phyloP scores from a whole-genome alignment of 2,329 filamentous ascomycete genomes.

The Exophiala dermatitidis region DNA sequence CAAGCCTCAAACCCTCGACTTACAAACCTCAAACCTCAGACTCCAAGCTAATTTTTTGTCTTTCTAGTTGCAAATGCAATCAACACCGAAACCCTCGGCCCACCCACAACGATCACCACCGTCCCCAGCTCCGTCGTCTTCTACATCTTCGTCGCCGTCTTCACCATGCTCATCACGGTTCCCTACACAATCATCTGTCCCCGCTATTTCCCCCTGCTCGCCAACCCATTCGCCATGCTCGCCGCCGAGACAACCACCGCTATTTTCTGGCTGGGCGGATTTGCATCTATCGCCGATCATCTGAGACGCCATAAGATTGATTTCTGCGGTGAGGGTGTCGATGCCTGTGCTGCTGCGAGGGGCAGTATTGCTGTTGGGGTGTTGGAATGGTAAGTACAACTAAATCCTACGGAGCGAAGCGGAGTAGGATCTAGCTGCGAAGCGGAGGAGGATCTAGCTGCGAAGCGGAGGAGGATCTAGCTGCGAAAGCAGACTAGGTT shows the following conservation, averaged over 20 bases:
- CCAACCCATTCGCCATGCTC: constrained; percentile 60
- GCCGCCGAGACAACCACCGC: constrained; percentile 64
- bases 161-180: constrained; percentile 63
- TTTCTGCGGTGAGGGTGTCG: constrained; percentile 43
- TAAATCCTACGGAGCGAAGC: neutral
- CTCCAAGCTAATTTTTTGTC: neutral
- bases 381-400: constrained; percentile 40
- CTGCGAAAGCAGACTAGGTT: too few relatives aligned
- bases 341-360: constrained; percentile 54
- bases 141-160: constrained; percentile 70
- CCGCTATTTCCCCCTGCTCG: constrained; percentile 52
- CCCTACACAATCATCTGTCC: constrained; percentile 64
- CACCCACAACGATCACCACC: neutral
- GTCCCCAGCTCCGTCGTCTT: constrained; percentile 60
- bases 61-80: constrained; percentile 9
- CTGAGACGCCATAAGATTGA: constrained; percentile 46
- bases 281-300: constrained; percentile 62
- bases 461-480: too few relatives aligned
- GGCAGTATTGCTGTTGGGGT: constrained; percentile 44
- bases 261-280: constrained; percentile 85
- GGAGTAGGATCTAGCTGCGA: too few relatives aligned
- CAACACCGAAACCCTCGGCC: constrained; percentile 10
- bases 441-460: too few relatives aligned
- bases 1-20: too few relatives aligned
- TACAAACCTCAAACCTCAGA: too few relatives aligned